Evolutionary conservation across 225 moss, liverwort and hornwort species (phyloP), one percentile per base, ranked within the genome.

Genomic region (Polytrichum formosum): DNA sequence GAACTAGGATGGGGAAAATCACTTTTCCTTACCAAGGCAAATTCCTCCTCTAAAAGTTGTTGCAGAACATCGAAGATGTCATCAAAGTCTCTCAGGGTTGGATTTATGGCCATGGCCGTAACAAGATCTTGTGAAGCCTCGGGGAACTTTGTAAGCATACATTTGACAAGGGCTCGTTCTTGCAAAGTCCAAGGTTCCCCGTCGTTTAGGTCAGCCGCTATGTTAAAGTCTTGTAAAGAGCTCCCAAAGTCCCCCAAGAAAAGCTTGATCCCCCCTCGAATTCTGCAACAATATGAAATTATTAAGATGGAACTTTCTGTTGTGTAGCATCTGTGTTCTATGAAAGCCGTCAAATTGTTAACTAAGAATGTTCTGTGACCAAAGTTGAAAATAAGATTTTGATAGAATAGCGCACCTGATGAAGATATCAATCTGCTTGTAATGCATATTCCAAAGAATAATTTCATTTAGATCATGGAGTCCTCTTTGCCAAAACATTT

Each of bases 51-150:
- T 60, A 2, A 0, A 31, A 75, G 70, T 18, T 63, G 29, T 19
- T 53, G 23, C 31, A 75, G 63, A 25, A 27, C 61, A 23, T 25
- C 4, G 16, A 1, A 6, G 23, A 72, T 59, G 18, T 80, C 17
- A 0, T 30, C 53, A 63, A 64, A 55, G 37, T 68, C 46, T 9
- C 56, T 55, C 5, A 19, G 10, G 20, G 25, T 65, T 18, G 25
- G 59, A 13, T 61, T 59, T 18, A 58, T 58, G 17, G 17, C 6
- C 28, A 16, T 5, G 27, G 33, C 54, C 19, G 8, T 18, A 5
- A 13, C 1, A 6, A 76, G 26, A 7, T 80, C 76, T 5, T 69
- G 8, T 54, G 69, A 53, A 30, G 80, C 80, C 53, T 65, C 72
- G 2, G 61, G 37, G 27, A 69, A 66, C 26, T 31, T 73, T 31